A percentile compares a stretch with the other conserved stretches of the same genome.
These are phyloP conservation scores for Bryum argenteum DNA, from an alignment of 225 moss, liverwort and hornwort genomes.

Conservation along the genomic window DNA sequence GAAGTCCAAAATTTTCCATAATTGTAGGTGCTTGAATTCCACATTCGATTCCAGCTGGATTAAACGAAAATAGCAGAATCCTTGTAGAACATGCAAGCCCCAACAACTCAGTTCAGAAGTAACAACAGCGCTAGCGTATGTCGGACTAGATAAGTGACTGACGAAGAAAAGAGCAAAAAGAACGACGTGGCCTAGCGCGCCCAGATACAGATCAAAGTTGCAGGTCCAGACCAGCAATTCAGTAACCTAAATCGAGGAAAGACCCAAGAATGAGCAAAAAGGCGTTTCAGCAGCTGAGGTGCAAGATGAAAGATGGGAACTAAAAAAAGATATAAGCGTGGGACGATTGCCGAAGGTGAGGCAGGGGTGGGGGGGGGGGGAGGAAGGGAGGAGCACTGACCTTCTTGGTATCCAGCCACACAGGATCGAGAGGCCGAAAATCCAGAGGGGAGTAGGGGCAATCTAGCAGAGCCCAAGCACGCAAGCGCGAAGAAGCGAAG, in stretches of 20 bases:
- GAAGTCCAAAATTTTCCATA: slow-evolving; percentile 4
- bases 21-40: background rate
- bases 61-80: slow-evolving; percentile 1
- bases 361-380: background rate
- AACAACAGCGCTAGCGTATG: slow-evolving; percentile 1
- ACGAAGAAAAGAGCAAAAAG: slow-evolving; percentile 3
- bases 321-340: background rate
- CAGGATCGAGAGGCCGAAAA: slow-evolving; percentile 92
- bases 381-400: slow-evolving; percentile 33
- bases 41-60: slow-evolving; percentile 23
- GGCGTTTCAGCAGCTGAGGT: background rate
- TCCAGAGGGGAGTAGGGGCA: slow-evolving; percentile 96
- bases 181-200: background rate
- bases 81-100: background rate
- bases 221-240: slow-evolving; percentile 1
- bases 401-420: slow-evolving; percentile 96
- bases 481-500: slow-evolving; percentile 90
- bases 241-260: slow-evolving; percentile 7
- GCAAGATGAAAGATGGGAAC: background rate
- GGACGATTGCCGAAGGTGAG: background rate
- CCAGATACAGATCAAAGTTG: slow-evolving; percentile 6
- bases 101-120: background rate
- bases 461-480: slow-evolving; percentile 92
- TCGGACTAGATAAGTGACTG: slow-evolving; percentile 1
- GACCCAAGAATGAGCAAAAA: background rate